Evolutionary conservation across 805 yeast genomes (phyloP).

Genomic region (Yarrowia phangngaensis): DNA sequence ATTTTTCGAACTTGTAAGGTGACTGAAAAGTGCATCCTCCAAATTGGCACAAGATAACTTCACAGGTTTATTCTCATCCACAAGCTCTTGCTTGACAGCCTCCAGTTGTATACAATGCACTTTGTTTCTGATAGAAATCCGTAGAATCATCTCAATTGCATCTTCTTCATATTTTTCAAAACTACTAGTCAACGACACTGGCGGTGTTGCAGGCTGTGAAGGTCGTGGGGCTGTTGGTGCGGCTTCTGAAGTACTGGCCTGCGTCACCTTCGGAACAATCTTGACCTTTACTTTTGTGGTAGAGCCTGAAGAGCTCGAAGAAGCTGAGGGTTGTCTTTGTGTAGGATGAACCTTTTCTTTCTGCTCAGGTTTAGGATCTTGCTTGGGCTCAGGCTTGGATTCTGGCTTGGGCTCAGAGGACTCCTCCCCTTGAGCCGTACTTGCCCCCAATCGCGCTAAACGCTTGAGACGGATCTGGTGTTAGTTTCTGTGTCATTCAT

Average conservation of each 20-base stretch:
- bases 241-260: background rate
- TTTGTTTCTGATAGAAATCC: background rate
- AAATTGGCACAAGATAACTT: background rate
- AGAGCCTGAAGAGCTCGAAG: background rate
- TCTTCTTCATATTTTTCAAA: conserved; percentile 4
- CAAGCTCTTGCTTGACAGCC: conserved; percentile 9
- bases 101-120: conserved; percentile 1
- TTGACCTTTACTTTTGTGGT: conserved; percentile 7
- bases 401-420: background rate
- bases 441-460: conserved; percentile 28
- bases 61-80: conserved; percentile 1
- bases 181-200: background rate
- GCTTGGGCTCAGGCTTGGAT: background rate
- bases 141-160: conserved; percentile 8
- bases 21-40: conserved; percentile 13
- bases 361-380: background rate
- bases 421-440: background rate
- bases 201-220: background rate
- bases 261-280: conserved; percentile 10
- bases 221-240: background rate
- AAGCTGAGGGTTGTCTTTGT: too few species aligned
- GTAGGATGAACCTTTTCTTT: too few species aligned
- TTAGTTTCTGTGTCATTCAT: conserved; percentile 6
- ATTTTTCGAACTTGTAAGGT: background rate
- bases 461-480: conserved; percentile 33